These are phyloP conservation scores for Suillus clintonianus DNA, from an alignment of 768 basidiomycete species.

Conservation along the genomic window DNA sequence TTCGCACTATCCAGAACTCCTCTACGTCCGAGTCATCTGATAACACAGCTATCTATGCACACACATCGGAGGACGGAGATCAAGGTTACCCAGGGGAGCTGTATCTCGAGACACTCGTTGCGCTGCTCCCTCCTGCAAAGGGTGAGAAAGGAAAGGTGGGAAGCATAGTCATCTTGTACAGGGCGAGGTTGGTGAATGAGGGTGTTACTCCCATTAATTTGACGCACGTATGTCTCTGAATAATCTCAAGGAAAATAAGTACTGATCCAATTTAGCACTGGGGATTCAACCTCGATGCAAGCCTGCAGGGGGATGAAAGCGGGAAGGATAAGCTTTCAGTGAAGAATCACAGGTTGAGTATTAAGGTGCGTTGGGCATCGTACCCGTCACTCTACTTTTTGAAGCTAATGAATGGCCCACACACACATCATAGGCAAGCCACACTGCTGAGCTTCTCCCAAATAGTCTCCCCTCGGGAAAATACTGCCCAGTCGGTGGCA, in stretches of 20 bases:
- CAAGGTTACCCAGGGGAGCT: conserved; percentile 71
- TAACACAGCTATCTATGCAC: conserved; percentile 49
- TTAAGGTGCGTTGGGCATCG: conserved; percentile 32
- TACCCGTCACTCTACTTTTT: background rate
- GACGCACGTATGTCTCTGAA: conserved; percentile 56
- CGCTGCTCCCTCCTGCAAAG: conserved; percentile 42
- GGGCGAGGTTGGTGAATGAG: conserved; percentile 59
- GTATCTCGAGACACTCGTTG: conserved; percentile 57
- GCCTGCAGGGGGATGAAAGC: conserved; percentile 40
- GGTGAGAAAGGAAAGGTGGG: conserved; percentile 54
- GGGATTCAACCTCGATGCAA: conserved; percentile 82
- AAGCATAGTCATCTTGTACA: conserved; percentile 66
- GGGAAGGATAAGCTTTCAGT: conserved; percentile 45
- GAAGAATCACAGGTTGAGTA: conserved; percentile 47
- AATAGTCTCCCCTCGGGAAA: conserved; percentile 54
- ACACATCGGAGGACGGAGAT: conserved; percentile 63
- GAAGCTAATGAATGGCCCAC: background rate
- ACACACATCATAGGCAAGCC: conserved; percentile 43
- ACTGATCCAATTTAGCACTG: conserved; percentile 54
- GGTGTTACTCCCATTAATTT: conserved; percentile 72
- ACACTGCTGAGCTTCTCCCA: conserved; percentile 52
- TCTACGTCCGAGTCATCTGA: conserved; percentile 34
- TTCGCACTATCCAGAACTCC: conserved; percentile 40
- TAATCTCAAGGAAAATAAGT: conserved; percentile 1
- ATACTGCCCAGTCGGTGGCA: conserved; percentile 47